Conservation (phyloP, 495 filamentous ascomycete genomes). For the Penicillium diatomitis region DNA sequence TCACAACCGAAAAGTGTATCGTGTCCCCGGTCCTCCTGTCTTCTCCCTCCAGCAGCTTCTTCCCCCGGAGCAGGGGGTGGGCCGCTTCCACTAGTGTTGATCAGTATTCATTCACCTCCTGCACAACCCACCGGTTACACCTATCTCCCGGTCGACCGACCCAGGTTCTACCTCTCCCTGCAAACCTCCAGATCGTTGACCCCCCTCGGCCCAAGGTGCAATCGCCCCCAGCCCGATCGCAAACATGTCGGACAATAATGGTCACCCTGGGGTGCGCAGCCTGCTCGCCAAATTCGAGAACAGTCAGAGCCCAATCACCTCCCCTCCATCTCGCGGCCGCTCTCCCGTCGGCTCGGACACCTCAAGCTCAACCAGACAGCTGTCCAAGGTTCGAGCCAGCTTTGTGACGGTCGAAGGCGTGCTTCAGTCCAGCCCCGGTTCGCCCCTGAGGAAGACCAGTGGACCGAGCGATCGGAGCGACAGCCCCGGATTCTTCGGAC, state of each 20-base stretch:
- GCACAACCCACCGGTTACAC: too few relatives aligned
- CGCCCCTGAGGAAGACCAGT: constrained; percentile 29
- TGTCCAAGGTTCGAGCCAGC: constrained; percentile 72
- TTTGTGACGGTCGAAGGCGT: constrained; percentile 68
- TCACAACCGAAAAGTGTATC: too few relatives aligned
- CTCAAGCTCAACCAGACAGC: constrained; percentile 44
- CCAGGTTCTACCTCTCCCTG: too few relatives aligned
- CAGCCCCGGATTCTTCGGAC: constrained; percentile 21
- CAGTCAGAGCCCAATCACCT: constrained; percentile 40
- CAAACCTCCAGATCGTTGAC: too few relatives aligned
- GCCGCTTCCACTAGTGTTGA: too few relatives aligned
- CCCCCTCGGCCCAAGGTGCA: too few relatives aligned
- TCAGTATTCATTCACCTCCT: too few relatives aligned
- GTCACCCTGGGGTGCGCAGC: constrained; percentile 52
- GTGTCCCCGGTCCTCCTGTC: constrained; percentile 6
- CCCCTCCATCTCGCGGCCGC: constrained; percentile 64
- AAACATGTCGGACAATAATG: constrained; percentile 40
- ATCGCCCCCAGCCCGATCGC: background rate
- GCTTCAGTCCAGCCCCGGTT: constrained; percentile 23
- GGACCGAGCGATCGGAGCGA: constrained; percentile 28
- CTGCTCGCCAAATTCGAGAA: constrained; percentile 86
- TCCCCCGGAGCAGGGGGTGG: constrained; percentile 5
- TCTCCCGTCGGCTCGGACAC: constrained; percentile 50
- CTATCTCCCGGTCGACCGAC: background rate
- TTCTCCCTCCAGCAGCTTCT: constrained; percentile 1